These are phyloP conservation scores for Bromus sterilis DNA, from an alignment of 176 grass and related monocot species.

Conservation along the genomic window DNA sequence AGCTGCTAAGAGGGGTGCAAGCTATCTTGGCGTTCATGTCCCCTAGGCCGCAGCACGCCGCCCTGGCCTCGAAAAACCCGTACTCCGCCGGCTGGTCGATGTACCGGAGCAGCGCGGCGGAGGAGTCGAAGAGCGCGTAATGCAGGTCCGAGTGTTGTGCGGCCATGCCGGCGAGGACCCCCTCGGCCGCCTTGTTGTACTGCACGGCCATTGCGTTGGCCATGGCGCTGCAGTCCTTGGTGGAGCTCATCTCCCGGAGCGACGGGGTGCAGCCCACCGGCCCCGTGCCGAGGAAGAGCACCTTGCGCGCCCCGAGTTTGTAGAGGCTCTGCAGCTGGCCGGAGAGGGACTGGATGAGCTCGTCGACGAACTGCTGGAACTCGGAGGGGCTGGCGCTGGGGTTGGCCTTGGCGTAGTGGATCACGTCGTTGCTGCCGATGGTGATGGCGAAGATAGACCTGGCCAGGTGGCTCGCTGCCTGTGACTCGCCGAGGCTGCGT, in stretches of 20 bases:
- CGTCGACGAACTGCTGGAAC: slow-evolving; percentile 41
- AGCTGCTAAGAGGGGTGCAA: slow-evolving; percentile 50
- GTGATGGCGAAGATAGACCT: slow-evolving; percentile 68
- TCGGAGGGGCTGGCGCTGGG: slow-evolving; percentile 17
- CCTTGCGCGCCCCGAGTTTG: slow-evolving; percentile 57
- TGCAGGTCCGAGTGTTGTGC: slow-evolving; percentile 17
- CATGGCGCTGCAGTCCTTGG: slow-evolving; percentile 29
- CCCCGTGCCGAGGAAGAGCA: slow-evolving; percentile 58
- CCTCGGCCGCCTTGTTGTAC: slow-evolving; percentile 45
- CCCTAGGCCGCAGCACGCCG: slow-evolving; percentile 91
- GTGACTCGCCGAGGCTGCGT: slow-evolving; percentile 42
- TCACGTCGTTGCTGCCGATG: slow-evolving; percentile 87
- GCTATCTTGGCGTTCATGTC: slow-evolving; percentile 62
- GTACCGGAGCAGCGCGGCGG: slow-evolving; percentile 38
- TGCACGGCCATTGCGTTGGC: slow-evolving; percentile 41
- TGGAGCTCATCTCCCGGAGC: slow-evolving; percentile 39
- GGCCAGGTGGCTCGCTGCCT: slow-evolving; percentile 42
- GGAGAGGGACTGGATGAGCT: slow-evolving; percentile 34
- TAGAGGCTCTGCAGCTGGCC: slow-evolving; percentile 61
- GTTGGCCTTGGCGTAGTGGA: slow-evolving; percentile 52
- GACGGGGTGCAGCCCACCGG: slow-evolving; percentile 68
- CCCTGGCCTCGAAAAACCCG: slow-evolving; percentile 50
- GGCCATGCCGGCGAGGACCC: slow-evolving; percentile 26
- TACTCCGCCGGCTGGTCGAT: slow-evolving; percentile 42
- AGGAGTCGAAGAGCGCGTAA: slow-evolving; percentile 63